A percentile compares a stretch with the other conserved stretches of the same genome.
Evolutionary conservation across 768 basidiomycete species (phyloP).

Genomic region (Trametes elegans): DNA sequence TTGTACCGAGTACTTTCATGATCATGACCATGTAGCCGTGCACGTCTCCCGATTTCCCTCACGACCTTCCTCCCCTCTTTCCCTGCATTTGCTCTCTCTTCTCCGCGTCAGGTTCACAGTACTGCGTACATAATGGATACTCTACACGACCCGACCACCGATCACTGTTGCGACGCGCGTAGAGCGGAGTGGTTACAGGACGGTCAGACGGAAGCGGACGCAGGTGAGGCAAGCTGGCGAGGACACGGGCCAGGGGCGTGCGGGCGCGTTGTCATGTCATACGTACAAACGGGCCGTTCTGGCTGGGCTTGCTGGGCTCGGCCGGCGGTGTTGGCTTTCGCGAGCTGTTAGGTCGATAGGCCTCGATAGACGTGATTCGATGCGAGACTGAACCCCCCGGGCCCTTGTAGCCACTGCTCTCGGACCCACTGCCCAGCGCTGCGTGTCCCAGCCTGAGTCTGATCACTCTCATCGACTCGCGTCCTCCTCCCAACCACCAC

Average conservation of each 20-base stretch:
- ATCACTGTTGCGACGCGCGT: background rate
- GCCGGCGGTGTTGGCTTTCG: background rate
- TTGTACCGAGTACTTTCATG: conserved; percentile 19
- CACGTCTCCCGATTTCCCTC: conserved; percentile 13
- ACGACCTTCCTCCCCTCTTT: background rate
- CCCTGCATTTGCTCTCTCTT: background rate
- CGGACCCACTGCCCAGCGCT: no score
- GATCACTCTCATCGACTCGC: background rate
- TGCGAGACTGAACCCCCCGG: background rate
- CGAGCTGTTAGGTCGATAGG: no score
- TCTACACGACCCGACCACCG: background rate
- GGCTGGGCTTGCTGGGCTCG: background rate
- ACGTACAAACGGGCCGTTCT: background rate
- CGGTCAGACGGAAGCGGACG: no score
- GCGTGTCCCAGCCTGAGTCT: no score
- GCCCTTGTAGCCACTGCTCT: background rate
- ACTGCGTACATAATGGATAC: conserved; percentile 20
- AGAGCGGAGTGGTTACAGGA: no score
- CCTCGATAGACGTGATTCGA: conserved; percentile 4
- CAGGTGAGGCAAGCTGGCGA: no score
- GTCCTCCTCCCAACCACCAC: background rate
- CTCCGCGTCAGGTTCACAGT: background rate
- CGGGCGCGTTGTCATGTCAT: background rate
- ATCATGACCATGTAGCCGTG: conserved; percentile 21
- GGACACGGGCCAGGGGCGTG: background rate